Base-by-base conservation (phyloP, 306 rosid species). In the Inga oerstediana region DNA sequence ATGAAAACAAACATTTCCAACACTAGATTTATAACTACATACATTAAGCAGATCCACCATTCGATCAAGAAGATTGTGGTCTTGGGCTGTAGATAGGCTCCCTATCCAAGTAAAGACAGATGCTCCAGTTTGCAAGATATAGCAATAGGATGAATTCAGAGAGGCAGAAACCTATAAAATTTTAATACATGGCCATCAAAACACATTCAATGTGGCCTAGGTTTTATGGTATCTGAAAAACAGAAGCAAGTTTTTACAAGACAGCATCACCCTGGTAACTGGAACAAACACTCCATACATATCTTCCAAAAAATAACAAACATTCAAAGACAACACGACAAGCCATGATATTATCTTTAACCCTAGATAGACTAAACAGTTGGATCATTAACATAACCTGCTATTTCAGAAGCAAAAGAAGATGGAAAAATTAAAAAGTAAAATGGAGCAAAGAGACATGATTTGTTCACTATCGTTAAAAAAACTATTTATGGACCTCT, bases 141-240 rank as follows among this genome's bases (percentile, higher is more conserved):
- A 95, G 86, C 99, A 93, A 84, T 88, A 92, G 78, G 98, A 95
- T 56, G 99, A 95, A 85, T 95, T 95, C 90, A 95, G 87, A 67
- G 97, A 93, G 68, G 87, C 84, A 35, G 98, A 84, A 64, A 91
- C 97, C 99, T 95, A 89, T 80, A 83, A 89, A 80, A 71, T 77
- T 82, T 74, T 27, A 72, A 77, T 54, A 41, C 43, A 66, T 54
- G 62, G 58, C 80, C 82, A 80, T 32, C 39, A 72, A 71, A 70
- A 67, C 75, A 79, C 56, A 77, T 35, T 79, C 30, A 82, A n/a
- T 20, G 30, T 74, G 67, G 51, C 37, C 43, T 64, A 17, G 24
- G 35, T 35, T 67, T 3, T 75, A 41, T 49, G 39, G 54, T 19
- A 68, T 41, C 54, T 22, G 41, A 14, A 78, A 32, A 49, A 52